phyloP scores from a whole-genome alignment of 2,329 filamentous ascomycete species.

The Mycosphaerella arachidis region DNA sequence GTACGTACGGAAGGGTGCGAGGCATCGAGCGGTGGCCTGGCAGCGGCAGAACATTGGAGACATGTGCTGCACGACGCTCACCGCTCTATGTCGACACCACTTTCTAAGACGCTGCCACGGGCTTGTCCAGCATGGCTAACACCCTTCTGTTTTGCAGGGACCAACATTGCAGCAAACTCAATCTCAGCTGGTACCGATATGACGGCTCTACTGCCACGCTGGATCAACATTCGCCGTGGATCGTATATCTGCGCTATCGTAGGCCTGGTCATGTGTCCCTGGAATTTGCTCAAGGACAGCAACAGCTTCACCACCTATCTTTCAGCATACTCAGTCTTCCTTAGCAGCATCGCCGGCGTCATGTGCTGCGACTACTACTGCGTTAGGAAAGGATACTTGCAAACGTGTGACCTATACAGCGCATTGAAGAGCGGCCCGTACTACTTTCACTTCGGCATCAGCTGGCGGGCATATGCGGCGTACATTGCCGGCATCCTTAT shows the following conservation, averaged over 20 bases:
- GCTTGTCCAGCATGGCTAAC: no score
- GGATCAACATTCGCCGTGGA: slow-evolving; percentile 70
- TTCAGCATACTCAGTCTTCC: slow-evolving; percentile 85
- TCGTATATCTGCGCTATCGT: slow-evolving; percentile 78
- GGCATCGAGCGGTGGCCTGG: no score
- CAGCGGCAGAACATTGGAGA: no score
- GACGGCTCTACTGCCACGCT: slow-evolving; percentile 49
- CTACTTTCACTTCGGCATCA: slow-evolving; percentile 67
- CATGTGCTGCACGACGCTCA: no score
- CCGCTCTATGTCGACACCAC: no score
- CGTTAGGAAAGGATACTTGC: slow-evolving; percentile 75
- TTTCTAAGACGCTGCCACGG: no score
- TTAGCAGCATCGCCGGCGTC: slow-evolving; percentile 90
- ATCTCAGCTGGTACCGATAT: slow-evolving; percentile 53
- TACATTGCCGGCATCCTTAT: slow-evolving; percentile 80
- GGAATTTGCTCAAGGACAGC: slow-evolving; percentile 66
- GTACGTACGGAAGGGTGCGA: no score
- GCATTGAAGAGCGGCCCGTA: slow-evolving; percentile 64
- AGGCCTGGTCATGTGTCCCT: slow-evolving; percentile 82
- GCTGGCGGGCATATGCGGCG: slow-evolving; percentile 78
- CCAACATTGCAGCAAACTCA: slow-evolving; percentile 53
- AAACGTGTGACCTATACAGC: slow-evolving; percentile 74
- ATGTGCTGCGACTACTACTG: slow-evolving; percentile 80
- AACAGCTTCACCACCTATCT: slow-evolving; percentile 91
- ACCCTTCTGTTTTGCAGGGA: slow-evolving; percentile 37